Base-by-base conservation (phyloP, 176 grass and related monocot genomes). In the Guadua angustifolia region DNA sequence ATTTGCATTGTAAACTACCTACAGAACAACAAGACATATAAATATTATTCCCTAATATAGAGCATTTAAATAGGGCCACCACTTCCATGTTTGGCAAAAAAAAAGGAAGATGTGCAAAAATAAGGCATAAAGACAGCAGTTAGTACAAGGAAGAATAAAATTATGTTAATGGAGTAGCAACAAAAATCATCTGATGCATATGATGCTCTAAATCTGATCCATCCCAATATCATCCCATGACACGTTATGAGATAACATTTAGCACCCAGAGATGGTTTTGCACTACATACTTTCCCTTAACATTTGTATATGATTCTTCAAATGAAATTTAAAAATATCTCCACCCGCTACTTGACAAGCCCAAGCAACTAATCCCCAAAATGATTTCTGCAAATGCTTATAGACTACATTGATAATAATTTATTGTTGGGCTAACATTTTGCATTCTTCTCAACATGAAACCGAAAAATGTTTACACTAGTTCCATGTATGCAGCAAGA, bases 281-380 rank as follows among this genome's bases (percentile, higher is more conserved):
- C 2, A 47, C 24, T 74, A 12, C 3, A 53, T 9, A 53, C 17
- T 73, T 73, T 25, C 40, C 9, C 35, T 49, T 35, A 9, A 67
- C 45, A 66, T 60, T 52, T 60, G 53, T 16, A 79, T 64, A 26
- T 79, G 32, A 79, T 44, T 59, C n/a, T 44, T 22, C 21, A 47
- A 17, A 58, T 46, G 5, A 73, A 71, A 45, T 57, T 19, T 13
- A 79, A 35, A 79, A 36, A 16, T 52, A 22, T 12, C 17, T 74
- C 46, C 14, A 3, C 7, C 39, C 36, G 9, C 17, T 49, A 78
- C 58, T 26, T 76, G 73, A 42, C 19, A 58, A 55, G 35, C 5
- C 19, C 74, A 76, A 74, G 33, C 12, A 43, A 43, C 38, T 60
- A 7, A 61, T 16, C 16, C 58, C 55, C n/a, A 42, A 69, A 6